These are phyloP conservation scores for Pyrenophora seminiperda DNA, from an alignment of 2,329 filamentous ascomycete species.

Conservation along the genomic window DNA sequence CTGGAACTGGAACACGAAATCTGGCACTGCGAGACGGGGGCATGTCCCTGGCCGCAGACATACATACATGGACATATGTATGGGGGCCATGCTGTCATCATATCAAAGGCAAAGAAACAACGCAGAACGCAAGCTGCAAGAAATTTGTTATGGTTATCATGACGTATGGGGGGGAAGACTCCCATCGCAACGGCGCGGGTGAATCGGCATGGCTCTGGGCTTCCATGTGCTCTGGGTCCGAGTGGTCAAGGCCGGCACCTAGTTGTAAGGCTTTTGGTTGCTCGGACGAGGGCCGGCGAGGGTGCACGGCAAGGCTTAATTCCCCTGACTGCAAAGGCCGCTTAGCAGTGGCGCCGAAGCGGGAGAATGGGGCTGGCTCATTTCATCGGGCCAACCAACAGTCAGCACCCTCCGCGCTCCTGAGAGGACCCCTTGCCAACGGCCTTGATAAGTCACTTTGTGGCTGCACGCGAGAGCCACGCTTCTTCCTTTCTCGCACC, in stretches of 20 bases:
- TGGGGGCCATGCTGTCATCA: background rate
- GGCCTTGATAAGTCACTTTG: constrained; percentile 10
- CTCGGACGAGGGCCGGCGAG: constrained; percentile 16
- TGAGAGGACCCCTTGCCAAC: constrained; percentile 19
- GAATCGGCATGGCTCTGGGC: constrained; percentile 7
- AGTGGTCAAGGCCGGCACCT: too few species aligned
- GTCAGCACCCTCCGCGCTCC: constrained; percentile 16
- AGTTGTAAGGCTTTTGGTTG: constrained; percentile 1
- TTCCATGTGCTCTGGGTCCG: background rate
- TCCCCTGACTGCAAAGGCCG: constrained; percentile 21
- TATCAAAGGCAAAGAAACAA: too few species aligned
- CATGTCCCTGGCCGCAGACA: background rate
- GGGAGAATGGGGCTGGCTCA: constrained; percentile 24
- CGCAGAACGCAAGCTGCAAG: background rate
- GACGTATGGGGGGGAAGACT: constrained; percentile 8
- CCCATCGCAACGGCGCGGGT: constrained; percentile 11
- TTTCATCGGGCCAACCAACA: constrained; percentile 31
- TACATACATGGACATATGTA: too few species aligned
- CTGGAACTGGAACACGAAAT: background rate
- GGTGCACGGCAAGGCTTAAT: constrained; percentile 18
- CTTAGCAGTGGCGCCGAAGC: constrained; percentile 18
- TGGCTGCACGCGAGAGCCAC: background rate
- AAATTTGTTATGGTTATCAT: constrained; percentile 6
- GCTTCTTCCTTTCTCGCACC: constrained; percentile 4
- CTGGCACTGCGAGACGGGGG: background rate